A percentile compares a stretch with the other conserved stretches of the same genome.
Evolutionary conservation across 257 asterid genomes (phyloP).

Genomic region (Solanum habrochaites): DNA sequence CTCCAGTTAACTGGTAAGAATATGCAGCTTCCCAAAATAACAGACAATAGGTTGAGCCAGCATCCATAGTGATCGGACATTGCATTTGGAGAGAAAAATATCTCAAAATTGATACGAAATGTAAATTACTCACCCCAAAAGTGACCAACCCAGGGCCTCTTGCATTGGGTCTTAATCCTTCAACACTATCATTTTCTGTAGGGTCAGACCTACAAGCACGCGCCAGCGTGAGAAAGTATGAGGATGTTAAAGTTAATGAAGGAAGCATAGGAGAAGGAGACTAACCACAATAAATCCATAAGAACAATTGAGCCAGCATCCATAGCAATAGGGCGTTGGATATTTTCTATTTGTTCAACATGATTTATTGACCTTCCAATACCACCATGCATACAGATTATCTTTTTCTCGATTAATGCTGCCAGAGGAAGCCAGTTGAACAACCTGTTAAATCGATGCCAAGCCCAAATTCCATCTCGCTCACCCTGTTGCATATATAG

Average conservation of each 20-base stretch:
- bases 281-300: constrained; percentile 95
- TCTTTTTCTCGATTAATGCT: constrained; percentile 91
- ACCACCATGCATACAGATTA: constrained; percentile 99
- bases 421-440: constrained; percentile 99
- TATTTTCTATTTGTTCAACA: constrained; percentile 83
- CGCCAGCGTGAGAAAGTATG: constrained; percentile 1
- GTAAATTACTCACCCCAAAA: constrained; percentile 70
- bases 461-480: constrained; percentile 99
- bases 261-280: neutral
- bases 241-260: neutral
- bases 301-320: constrained; percentile 98
- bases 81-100: neutral
- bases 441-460: constrained; percentile 94
- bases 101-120: neutral
- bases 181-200: constrained; percentile 98
- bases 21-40: neutral
- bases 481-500: constrained; percentile 65
- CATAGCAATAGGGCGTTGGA: constrained; percentile 98
- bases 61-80: neutral
- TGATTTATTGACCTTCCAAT: constrained; percentile 98
- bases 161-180: constrained; percentile 97
- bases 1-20: neutral
- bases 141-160: constrained; percentile 99
- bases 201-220: constrained; percentile 87
- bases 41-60: neutral